Evolutionary conservation across 1,284 basidiomycete species (phyloP).

Genomic region (Moesziomyces parantarcticus): DNA sequence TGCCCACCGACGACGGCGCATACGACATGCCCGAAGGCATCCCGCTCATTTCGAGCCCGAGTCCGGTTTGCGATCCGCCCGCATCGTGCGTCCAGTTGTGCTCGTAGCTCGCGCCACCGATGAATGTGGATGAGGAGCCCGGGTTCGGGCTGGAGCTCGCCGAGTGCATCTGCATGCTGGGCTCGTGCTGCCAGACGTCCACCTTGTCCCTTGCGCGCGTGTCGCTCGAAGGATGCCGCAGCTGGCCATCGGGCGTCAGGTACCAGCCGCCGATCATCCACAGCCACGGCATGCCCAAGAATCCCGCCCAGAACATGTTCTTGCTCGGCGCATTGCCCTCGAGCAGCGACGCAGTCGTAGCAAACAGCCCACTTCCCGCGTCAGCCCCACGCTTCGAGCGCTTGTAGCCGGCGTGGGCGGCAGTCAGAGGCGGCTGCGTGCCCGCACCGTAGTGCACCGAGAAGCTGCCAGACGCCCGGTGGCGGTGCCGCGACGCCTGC

Average conservation of each 20-base stretch:
- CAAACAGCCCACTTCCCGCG: conserved; percentile 13
- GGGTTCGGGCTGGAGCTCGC: conserved; percentile 15
- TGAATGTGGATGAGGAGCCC: conserved; percentile 12
- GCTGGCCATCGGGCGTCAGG: conserved; percentile 37
- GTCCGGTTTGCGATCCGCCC: not conserved
- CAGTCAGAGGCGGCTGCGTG: conserved; percentile 5
- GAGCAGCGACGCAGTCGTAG: conserved; percentile 24
- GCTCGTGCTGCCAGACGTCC: conserved; percentile 53
- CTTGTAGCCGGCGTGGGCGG: not conserved
- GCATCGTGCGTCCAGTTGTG: conserved; percentile 11
- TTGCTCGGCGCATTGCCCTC: conserved; percentile 42
- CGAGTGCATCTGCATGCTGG: conserved; percentile 33
- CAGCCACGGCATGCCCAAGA: conserved; percentile 62
- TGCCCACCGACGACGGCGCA: conserved; percentile 28
- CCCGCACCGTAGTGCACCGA: conserved; percentile 16
- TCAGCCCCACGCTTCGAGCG: conserved; percentile 13
- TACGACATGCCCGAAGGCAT: conserved; percentile 25
- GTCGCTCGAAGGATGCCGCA: conserved; percentile 24
- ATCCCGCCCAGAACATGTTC: conserved; percentile 59
- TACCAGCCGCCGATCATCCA: conserved; percentile 63
- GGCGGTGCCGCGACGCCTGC: conserved; percentile 17
- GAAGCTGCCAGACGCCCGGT: conserved; percentile 23
- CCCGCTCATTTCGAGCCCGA: conserved; percentile 14
- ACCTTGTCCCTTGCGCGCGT: conserved; percentile 17
- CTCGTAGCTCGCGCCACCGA: conserved; percentile 10